Conservation (phyloP, 2,329 filamentous ascomycete species). For the Aspergillus fructus region DNA sequence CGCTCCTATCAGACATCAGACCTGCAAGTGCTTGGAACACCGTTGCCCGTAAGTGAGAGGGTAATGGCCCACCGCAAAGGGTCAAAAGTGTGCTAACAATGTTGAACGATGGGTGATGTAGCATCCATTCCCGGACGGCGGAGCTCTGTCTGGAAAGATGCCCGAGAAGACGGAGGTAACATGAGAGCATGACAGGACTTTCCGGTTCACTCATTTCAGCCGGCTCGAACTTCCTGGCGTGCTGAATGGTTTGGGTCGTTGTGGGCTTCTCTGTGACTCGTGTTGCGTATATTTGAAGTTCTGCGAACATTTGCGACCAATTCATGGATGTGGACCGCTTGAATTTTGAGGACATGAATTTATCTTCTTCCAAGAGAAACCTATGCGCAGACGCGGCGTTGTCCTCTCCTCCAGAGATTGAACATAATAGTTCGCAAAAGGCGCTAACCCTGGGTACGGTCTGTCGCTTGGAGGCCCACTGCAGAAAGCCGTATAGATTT, state of each 20-base stretch:
- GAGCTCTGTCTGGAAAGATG: constrained; percentile 76
- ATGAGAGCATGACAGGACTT: constrained; percentile 93
- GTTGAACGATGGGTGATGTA: constrained; percentile 65
- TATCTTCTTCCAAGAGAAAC: constrained; percentile 84
- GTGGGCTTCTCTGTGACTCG: constrained; percentile 73
- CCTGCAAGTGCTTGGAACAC: constrained; percentile 77
- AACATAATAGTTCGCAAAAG: constrained; percentile 93
- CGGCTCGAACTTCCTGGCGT: constrained; percentile 60
- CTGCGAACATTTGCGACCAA: constrained; percentile 89
- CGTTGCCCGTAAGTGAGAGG: constrained; percentile 75
- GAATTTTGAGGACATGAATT: constrained; percentile 72
- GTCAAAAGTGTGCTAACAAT: constrained; percentile 74
- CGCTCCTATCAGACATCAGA: constrained; percentile 71
- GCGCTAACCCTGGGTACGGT: constrained; percentile 95
- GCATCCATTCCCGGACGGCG: constrained; percentile 69
- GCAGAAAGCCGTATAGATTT: constrained; percentile 89
- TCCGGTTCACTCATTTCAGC: constrained; percentile 84
- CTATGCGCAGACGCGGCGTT: constrained; percentile 83
- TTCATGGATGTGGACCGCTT: constrained; percentile 81
- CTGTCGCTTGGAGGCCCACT: constrained; percentile 93
- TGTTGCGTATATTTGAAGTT: constrained; percentile 78
- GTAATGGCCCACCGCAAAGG: constrained; percentile 74
- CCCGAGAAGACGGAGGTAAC: constrained; percentile 83
- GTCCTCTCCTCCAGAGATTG: constrained; percentile 77
- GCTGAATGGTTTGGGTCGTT: constrained; percentile 55